phyloP scores from a whole-genome alignment of 371 early-diverging fungal genomes.

The Neoconidiobolus thromboides region DNA sequence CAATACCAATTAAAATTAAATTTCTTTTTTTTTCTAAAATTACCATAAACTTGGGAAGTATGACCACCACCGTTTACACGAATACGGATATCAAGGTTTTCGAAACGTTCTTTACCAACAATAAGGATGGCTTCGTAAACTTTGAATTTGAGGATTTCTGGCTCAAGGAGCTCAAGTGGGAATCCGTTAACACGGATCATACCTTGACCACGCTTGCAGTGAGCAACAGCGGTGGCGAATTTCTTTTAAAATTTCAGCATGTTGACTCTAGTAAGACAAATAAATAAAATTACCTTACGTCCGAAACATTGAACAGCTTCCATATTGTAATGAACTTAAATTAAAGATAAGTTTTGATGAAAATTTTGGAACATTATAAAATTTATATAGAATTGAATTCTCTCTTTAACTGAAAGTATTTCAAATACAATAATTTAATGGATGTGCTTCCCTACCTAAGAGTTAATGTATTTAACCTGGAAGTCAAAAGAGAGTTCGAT shows the following conservation, averaged over 20 bases:
- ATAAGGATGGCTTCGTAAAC: slow-evolving; percentile 97
- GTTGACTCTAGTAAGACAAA: too few relatives aligned
- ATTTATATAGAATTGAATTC: too few relatives aligned
- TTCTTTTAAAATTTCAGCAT: slow-evolving; percentile 37
- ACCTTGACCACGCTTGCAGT: slow-evolving; percentile 94
- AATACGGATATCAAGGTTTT: slow-evolving; percentile 93
- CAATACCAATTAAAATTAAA: slow-evolving; percentile 19
- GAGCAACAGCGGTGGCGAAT: slow-evolving; percentile 98
- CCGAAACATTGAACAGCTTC: slow-evolving; percentile 15
- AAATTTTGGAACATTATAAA: too few relatives aligned
- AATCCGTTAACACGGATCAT: slow-evolving; percentile 96
- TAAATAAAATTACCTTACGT: slow-evolving; percentile 9
- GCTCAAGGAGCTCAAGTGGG: slow-evolving; percentile 90
- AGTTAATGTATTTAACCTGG: too few relatives aligned
- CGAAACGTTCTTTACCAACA: slow-evolving; percentile 91
- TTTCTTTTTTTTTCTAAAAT: not conserved
- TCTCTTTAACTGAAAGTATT: too few relatives aligned
- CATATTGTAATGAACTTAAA: not conserved
- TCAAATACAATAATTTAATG: too few relatives aligned
- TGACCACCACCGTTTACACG: slow-evolving; percentile 97
- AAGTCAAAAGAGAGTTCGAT: too few relatives aligned
- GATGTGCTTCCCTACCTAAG: too few relatives aligned
- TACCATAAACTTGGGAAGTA: slow-evolving; percentile 68
- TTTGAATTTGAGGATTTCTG: slow-evolving; percentile 94
- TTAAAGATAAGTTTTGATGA: too few relatives aligned